phyloP scores from a whole-genome alignment of 164 flowering plant genomes.

The Chimonanthus praecox region DNA sequence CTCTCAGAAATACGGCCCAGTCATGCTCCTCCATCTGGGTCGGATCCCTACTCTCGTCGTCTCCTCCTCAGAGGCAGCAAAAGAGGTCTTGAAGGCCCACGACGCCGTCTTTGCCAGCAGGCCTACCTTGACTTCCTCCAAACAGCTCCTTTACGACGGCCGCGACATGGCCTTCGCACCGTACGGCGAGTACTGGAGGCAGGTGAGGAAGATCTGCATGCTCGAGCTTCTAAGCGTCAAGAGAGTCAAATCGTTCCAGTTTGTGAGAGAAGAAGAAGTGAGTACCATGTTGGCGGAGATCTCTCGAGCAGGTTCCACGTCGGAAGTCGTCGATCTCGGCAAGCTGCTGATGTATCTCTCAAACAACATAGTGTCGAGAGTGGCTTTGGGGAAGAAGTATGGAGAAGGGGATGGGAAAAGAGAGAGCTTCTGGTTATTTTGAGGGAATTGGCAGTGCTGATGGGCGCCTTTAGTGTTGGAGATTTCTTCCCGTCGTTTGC shows the following conservation, averaged over 20 bases:
- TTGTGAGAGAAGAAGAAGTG: slow-evolving; percentile 1
- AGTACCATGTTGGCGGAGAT: background rate
- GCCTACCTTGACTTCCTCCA: background rate
- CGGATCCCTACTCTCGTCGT: background rate
- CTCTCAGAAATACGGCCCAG: background rate
- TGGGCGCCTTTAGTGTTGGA: background rate
- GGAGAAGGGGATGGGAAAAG: background rate
- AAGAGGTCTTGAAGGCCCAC: background rate
- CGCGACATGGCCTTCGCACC: background rate
- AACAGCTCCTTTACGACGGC: background rate
- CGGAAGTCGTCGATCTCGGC: background rate
- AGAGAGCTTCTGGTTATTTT: background rate
- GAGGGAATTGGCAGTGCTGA: background rate
- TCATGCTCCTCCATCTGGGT: slow-evolving; percentile 2
- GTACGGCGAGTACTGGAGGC: slow-evolving; percentile 2
- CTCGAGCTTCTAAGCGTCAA: background rate
- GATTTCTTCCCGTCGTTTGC: background rate
- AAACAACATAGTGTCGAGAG: background rate
- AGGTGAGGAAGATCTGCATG: background rate
- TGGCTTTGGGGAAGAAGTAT: slow-evolving; percentile 2
- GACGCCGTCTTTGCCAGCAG: background rate
- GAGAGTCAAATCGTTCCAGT: background rate
- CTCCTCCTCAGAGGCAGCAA: background rate
- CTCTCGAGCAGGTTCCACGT: background rate
- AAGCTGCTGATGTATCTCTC: background rate